phyloP scores from a whole-genome alignment of 2,329 filamentous ascomycete species.

The Ophiobolus disseminans region DNA sequence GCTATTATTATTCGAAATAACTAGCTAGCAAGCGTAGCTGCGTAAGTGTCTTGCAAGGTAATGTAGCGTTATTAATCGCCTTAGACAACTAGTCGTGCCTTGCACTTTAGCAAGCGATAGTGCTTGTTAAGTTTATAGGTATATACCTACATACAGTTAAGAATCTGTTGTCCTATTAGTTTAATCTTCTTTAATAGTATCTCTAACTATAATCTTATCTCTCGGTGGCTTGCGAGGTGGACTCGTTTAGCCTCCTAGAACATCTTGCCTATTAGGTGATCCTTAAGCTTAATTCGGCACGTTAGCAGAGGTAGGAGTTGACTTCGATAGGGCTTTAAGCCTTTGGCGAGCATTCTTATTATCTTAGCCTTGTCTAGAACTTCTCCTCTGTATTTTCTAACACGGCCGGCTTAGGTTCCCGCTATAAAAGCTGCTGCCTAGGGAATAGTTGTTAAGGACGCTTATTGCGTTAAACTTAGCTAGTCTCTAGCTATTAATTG shows the following conservation, averaged over 20 bases:
- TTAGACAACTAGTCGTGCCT: constrained; percentile 18
- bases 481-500: not conserved
- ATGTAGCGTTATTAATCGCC: constrained; percentile 19
- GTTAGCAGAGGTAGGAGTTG: constrained; percentile 2
- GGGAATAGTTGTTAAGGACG: not conserved
- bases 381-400: constrained; percentile 2
- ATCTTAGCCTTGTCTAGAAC: constrained; percentile 3
- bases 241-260: not conserved
- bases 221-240: not conserved
- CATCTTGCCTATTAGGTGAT: not conserved
- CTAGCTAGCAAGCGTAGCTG: not conserved
- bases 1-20: not conserved
- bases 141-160: constrained; percentile 12
- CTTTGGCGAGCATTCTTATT: constrained; percentile 1
- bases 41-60: not conserved
- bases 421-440: constrained; percentile 7
- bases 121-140: constrained; percentile 9
- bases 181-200: not conserved
- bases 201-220: not conserved
- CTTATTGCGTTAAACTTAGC: not conserved
- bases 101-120: constrained; percentile 13
- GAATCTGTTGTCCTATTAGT: constrained; percentile 1
- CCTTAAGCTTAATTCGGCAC: not conserved
- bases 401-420: not conserved
- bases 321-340: not conserved